Evolutionary conservation across 148 eudicot genomes (phyloP), one percentile per base, ranked within the genome.

Genomic region (Fagopyrum esculentum): DNA sequence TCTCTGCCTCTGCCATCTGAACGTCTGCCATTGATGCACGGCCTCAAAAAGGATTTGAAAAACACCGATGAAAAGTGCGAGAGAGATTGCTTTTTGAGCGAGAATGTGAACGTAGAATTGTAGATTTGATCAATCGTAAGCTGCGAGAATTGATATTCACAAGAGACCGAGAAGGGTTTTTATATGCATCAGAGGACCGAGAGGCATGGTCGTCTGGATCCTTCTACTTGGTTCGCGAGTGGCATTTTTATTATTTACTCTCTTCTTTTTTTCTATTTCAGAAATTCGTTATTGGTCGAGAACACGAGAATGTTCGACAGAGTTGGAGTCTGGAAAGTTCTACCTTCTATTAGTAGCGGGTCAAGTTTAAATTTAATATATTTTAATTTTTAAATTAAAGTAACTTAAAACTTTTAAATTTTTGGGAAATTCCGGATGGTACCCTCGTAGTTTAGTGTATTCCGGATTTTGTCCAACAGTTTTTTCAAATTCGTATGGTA

Each of bases 1-100:
- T 93, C 81, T 93, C 98, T 0, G 87, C 79, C 2, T 87, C 96
- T 0, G 82, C 86, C 96, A 90, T 90, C 68, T 80, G 75, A 13
- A 87, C 88, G n/a, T 83, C 92, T 81, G 89, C 90, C 90, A 87
- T 87, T 77, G 78, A 44, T 22, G 64, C 57, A 19, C 12, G 47
- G 12, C 6, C 9, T n/a, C 17, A 4, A 35, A 55, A 50, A 74
- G 72, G 72, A 19, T 66, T 77, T 48, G 55, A 76, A 70, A 45
- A 7, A 68, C 46, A 68, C 54, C 70, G 50, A 19, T 6, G 29
- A 48, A 49, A 9, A 7, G 51, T 69, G 74, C 74, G 78, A 73
- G 49, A 70, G 26, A 17, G 45, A n/a, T 19, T 17, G 71, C 1
- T 73, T 45, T 76, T 17, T 4, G 5, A 13, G 77, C 55, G 66